A percentile compares a stretch with the other conserved stretches of the same genome.
Conservation (phyloP, 805 yeast species). For the Clavispora vitiphila region DNA sequence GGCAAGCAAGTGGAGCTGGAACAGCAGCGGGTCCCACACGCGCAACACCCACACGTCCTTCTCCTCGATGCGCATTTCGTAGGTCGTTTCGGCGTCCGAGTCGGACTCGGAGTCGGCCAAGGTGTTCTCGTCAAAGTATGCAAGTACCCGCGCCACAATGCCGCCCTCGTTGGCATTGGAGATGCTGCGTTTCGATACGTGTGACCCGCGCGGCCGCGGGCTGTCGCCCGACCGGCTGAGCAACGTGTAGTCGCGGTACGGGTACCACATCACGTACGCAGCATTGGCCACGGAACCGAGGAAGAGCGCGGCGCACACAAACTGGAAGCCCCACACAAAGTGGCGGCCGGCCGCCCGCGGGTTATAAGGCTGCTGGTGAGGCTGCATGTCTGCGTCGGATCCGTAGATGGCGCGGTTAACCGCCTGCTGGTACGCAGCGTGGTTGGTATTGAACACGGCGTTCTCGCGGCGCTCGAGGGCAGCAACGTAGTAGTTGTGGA, state of each 20-base stretch:
- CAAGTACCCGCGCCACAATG: constrained; percentile 5
- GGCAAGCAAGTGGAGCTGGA: constrained; percentile 46
- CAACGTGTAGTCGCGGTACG: constrained; percentile 27
- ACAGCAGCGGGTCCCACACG: constrained; percentile 66
- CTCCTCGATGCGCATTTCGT: constrained; percentile 16
- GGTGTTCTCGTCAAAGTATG: constrained; percentile 14
- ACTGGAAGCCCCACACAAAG: constrained; percentile 12
- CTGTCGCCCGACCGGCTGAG: constrained; percentile 20
- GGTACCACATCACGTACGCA: constrained; percentile 11
- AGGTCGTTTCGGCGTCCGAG: constrained; percentile 19
- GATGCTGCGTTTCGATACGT: constrained; percentile 16
- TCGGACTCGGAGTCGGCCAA: constrained; percentile 16
- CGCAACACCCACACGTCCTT: constrained; percentile 49
- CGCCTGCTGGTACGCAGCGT: constrained; percentile 29
- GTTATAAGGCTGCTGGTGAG: constrained; percentile 5
- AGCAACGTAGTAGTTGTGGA: constrained; percentile 20
- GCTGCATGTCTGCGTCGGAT: constrained; percentile 1
- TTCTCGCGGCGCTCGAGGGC: constrained; percentile 26
- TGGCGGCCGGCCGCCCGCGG: background rate
- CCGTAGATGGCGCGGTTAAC: constrained; percentile 15
- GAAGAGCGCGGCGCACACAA: constrained; percentile 8
- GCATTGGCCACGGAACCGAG: constrained; percentile 14
- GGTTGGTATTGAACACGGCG: constrained; percentile 31
- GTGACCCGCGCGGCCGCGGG: constrained; percentile 22
- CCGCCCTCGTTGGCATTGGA: constrained; percentile 9